Percentiles rank a stretch among this genome's conserved stretches.
These are phyloP conservation scores for Penicillium antarcticum DNA, from an alignment of 495 filamentous ascomycete genomes.

Conservation along the genomic window DNA sequence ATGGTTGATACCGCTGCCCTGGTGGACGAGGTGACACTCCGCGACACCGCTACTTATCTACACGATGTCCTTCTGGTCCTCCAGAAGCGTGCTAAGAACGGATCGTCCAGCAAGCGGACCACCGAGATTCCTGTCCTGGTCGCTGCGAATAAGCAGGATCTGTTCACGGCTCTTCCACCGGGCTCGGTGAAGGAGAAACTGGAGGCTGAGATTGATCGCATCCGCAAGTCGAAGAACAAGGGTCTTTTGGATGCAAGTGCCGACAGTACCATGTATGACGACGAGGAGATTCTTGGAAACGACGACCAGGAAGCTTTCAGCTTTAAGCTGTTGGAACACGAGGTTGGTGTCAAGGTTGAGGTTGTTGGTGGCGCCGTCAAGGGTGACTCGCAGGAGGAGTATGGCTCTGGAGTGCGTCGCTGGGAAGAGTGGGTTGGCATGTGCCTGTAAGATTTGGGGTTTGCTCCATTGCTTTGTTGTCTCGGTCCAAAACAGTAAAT, in stretches of 20 bases:
- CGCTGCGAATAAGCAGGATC: slow-evolving; percentile 90
- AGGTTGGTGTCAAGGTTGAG: slow-evolving; percentile 67
- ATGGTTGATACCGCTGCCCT: slow-evolving; percentile 81
- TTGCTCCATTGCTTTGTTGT: not conserved
- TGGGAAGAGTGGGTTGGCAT: slow-evolving; percentile 89
- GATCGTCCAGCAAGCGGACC: slow-evolving; percentile 52
- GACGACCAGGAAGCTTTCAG: slow-evolving; percentile 67
- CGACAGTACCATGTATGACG: slow-evolving; percentile 64
- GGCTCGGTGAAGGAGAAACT: slow-evolving; percentile 69
- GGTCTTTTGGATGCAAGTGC: slow-evolving; percentile 67
- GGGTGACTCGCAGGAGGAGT: slow-evolving; percentile 53
- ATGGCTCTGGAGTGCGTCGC: slow-evolving; percentile 61
- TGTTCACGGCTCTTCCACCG: slow-evolving; percentile 89
- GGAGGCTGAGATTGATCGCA: slow-evolving; percentile 77
- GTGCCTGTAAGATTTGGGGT: slow-evolving; percentile 40
- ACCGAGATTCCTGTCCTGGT: slow-evolving; percentile 70
- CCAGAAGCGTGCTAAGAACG: slow-evolving; percentile 66
- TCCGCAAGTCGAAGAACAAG: slow-evolving; percentile 73
- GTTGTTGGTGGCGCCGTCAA: slow-evolving; percentile 76
- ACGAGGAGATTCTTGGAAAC: slow-evolving; percentile 79
- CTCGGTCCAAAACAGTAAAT: not conserved
- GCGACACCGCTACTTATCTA: slow-evolving; percentile 72
- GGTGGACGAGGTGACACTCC: slow-evolving; percentile 51
- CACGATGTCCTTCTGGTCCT: slow-evolving; percentile 80
- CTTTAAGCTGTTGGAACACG: slow-evolving; percentile 79